Base-by-base conservation (phyloP, 2,329 filamentous ascomycete species). In the Chlorencoelia australis region DNA sequence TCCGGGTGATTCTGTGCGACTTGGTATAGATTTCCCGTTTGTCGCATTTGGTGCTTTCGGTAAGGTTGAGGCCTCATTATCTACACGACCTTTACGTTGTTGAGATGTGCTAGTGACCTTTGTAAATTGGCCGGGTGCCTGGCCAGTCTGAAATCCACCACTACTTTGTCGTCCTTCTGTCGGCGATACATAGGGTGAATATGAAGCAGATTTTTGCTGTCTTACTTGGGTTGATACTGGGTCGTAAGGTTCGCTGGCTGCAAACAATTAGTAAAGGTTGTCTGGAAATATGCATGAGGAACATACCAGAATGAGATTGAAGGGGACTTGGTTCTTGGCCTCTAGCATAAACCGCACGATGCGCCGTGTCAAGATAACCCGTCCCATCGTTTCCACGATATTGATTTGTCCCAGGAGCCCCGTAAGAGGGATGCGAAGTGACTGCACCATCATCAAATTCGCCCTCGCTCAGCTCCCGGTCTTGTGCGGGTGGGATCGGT, bases 401-500 rank as follows among this genome's bases (percentile, higher is more conserved):
- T 11, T 48, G 44, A 30, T 31, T 34, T 17, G 39, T 25, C 7
- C 41, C 41, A 43, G 49, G 48, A 17, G 33, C 37, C 21, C 32
- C 30, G 17, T 33, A 21, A 15, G 41, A 30, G 20, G 35, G 40
- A 30, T 44, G 43, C 5, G 39, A 26, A 17, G 41, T 27, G 28
- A 28, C 35, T 22, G 34, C 29, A 2, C 69, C 49, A 47, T 75
- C 69, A 33, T 75, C 70, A 32, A 70, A 66, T 48, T 80, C 76
- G 13, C 68, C 72, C 49, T 89, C 84, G 44, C 75, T 82, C 19
- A 91, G 57, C 56, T 93, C 85, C 11, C 82, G 83, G 50, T 93
- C 84, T 51, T 91, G 83, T 17, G 59, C 51, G 21, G 47, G 43
- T 32, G 39, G 46, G 21, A 33, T 7, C 5, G 35, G 17, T 14